Conservation (phyloP, 2,329 filamentous ascomycete species). For the Whalleya microplaca region DNA sequence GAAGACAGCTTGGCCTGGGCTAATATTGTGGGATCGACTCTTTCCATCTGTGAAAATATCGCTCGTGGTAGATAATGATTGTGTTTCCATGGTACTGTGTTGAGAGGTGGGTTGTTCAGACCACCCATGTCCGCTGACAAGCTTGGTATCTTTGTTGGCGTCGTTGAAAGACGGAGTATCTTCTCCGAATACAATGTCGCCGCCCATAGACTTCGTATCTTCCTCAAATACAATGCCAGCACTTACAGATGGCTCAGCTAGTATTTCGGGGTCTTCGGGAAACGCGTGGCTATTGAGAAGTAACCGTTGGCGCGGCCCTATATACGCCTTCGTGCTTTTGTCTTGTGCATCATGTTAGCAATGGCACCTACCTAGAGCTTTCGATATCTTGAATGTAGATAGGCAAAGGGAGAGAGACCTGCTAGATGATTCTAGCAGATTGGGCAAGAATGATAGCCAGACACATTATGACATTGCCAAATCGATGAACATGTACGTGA, state of each 20-base stretch:
- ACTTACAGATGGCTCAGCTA: slow-evolving; percentile 10
- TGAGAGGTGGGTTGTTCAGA: slow-evolving; percentile 42
- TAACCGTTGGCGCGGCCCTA: slow-evolving; percentile 16
- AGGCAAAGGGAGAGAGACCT: neutral
- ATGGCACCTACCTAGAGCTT: slow-evolving; percentile 10
- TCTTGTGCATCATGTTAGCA: slow-evolving; percentile 10
- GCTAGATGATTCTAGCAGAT: neutral
- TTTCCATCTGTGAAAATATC: slow-evolving; percentile 36
- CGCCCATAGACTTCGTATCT: slow-evolving; percentile 5
- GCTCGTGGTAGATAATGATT: slow-evolving; percentile 24
- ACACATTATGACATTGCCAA: too few species aligned
- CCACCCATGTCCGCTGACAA: slow-evolving; percentile 22
- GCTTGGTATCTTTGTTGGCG: neutral
- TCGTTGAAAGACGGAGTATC: slow-evolving; percentile 20
- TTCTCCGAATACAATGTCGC: slow-evolving; percentile 29
- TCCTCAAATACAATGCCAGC: slow-evolving; percentile 26
- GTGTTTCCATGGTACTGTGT: slow-evolving; percentile 32
- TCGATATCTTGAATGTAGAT: neutral
- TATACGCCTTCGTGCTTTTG: neutral
- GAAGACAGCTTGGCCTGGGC: slow-evolving; percentile 30
- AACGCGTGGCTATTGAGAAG: slow-evolving; percentile 29
- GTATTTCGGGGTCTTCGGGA: slow-evolving; percentile 8
- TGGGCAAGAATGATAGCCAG: too few species aligned
- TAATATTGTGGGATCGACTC: slow-evolving; percentile 36
- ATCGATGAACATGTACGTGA: too few species aligned